These are phyloP conservation scores for Fusarium cicatricum DNA, from an alignment of 2,329 filamentous ascomycete species.

Conservation along the genomic window DNA sequence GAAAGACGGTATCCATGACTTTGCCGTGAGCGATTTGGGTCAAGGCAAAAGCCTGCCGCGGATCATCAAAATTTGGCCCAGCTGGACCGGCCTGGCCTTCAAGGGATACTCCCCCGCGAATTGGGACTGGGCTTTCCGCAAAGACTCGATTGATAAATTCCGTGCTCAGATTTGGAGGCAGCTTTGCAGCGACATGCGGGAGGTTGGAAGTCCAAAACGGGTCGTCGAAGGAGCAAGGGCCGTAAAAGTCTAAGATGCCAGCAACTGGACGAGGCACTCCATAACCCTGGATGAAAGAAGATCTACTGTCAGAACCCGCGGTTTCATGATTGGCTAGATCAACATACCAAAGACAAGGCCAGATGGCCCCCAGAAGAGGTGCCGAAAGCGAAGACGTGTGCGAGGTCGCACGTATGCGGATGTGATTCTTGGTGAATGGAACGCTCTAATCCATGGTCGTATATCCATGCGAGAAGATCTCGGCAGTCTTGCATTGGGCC, in stretches of 20 bases:
- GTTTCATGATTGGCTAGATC: too few relatives aligned
- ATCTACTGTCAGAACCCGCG: not conserved
- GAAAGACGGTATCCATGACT: conserved; percentile 47
- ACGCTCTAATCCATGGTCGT: conserved; percentile 41
- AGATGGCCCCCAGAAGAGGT: conserved; percentile 49
- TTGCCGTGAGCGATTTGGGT: conserved; percentile 52
- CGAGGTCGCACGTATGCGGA: conserved; percentile 37
- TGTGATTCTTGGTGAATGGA: conserved; percentile 18
- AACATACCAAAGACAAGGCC: conserved; percentile 47
- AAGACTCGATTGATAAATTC: conserved; percentile 49
- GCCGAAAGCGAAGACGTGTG: conserved; percentile 48
- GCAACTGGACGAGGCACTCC: conserved; percentile 45
- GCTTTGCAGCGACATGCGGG: conserved; percentile 43
- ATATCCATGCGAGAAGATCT: conserved; percentile 48
- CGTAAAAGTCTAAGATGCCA: conserved; percentile 54
- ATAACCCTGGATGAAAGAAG: conserved; percentile 46
- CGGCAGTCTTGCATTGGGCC: conserved; percentile 47
- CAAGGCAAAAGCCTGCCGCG: conserved; percentile 51
- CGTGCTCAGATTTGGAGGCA: conserved; percentile 37
- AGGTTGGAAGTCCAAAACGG: conserved; percentile 49
- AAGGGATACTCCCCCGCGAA: conserved; percentile 50
- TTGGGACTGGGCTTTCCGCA: conserved; percentile 48
- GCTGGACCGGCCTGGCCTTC: conserved; percentile 50
- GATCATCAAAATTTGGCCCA: conserved; percentile 47
- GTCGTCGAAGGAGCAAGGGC: conserved; percentile 50